These are phyloP conservation scores for Neurospora sp. DNA, from an alignment of 495 filamentous ascomycete species.

Conservation along the genomic window DNA sequence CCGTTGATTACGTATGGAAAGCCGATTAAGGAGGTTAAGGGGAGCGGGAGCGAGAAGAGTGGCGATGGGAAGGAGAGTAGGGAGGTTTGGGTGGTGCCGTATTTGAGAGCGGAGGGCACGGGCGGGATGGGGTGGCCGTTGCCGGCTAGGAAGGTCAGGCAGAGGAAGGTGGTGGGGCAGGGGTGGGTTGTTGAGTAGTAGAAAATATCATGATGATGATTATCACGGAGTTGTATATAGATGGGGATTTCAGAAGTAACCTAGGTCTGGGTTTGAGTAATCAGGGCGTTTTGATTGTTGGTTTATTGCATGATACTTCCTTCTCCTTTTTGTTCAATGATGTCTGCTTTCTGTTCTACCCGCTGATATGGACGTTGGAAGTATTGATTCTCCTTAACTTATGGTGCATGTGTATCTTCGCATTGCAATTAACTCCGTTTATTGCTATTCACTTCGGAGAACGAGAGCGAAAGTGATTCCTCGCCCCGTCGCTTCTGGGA, in stretches of 20 bases:
- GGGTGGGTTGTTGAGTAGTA: constrained; percentile 60
- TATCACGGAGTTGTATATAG: neutral
- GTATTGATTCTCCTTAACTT: neutral
- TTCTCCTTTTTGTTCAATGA: neutral
- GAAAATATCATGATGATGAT: neutral
- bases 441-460: neutral
- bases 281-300: neutral
- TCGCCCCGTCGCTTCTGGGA: neutral
- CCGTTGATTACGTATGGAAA: constrained; percentile 79
- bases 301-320: neutral
- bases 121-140: constrained; percentile 70
- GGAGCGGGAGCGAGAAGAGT: constrained; percentile 15
- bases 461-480: too few species aligned
- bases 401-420: neutral
- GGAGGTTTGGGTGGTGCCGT: constrained; percentile 75
- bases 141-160: constrained; percentile 69
- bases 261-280: neutral
- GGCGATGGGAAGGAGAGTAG: constrained; percentile 44
- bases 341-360: neutral
- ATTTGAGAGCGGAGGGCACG: constrained; percentile 53
- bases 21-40: constrained; percentile 63
- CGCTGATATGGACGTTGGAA: neutral
- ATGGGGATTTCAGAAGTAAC: neutral
- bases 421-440: neutral
- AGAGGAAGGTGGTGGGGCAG: constrained; percentile 57